Evolutionary conservation across 805 yeast genomes (phyloP), one percentile per base, ranked within the genome.

Genomic region (Ogataea populi-albae): DNA sequence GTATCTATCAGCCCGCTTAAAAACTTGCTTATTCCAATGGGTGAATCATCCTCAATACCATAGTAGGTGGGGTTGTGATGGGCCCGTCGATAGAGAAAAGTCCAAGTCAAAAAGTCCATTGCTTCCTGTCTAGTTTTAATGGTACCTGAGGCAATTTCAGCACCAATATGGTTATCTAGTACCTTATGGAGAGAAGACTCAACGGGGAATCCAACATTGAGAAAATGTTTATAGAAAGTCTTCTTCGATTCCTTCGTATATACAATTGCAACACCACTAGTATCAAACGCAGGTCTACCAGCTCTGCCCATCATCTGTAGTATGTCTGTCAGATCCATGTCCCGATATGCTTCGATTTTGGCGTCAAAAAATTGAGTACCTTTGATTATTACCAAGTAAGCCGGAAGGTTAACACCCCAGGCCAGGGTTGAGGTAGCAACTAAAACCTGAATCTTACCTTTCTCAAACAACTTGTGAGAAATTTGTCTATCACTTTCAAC

Each of bases 221-320:
- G 55, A 55, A 83, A 83, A 57, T 84, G 86, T 55, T 84, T 84
- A 64, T 83, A 83, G 47, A 83, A 84, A 43, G 73, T 69, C 59
- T 83, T 83, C 45, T 84, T 83, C 6, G 81, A 68, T 45, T 83
- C 88, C 52, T 80, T 81, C 7, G 93, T 84, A 54, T 73, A 82
- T 2, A 83, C 86, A 37, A 83, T 77, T 1, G 87, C 87, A 33
- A 71, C 82, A 51, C 91, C 91, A 43, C 80, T 76, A 8, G 85
- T 80, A 61, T 84, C 91, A 52, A 68, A 84, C 1, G 86, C 86
- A 1, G 91, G 91, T 43, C 91, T 73, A 30, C 91, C 91, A 0
- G 91, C 91, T 55, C 91, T 66, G 25, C 91, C 91, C 87, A 81
- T 81, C 88, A 81, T 82, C 57, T 81, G 93, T 38, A 83, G 59